These are phyloP conservation scores for Zoysia pacifica DNA, from an alignment of 176 grass and related monocot species.

Conservation along the genomic window DNA sequence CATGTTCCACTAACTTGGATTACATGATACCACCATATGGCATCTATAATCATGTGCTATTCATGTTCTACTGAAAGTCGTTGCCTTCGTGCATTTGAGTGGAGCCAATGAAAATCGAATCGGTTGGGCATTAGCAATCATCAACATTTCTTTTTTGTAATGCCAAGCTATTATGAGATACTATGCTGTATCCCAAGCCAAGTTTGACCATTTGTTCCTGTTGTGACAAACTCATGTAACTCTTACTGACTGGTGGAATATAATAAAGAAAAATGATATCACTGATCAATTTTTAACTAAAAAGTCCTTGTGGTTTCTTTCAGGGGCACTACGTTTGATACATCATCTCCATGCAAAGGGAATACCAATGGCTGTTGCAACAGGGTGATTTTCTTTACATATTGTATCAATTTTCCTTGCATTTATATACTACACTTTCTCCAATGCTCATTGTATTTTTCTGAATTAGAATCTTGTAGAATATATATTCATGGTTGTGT, in stretches of 20 bases:
- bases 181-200: not conserved
- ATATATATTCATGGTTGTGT: not conserved
- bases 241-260: not conserved
- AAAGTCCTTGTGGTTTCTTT: not conserved
- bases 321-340: slow-evolving; percentile 69
- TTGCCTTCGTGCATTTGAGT: not conserved
- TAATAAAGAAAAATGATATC: not conserved
- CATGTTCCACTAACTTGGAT: not conserved
- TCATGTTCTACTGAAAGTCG: not conserved
- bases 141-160: not conserved
- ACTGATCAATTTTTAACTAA: not conserved
- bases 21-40: not conserved
- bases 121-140: not conserved
- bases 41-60: not conserved
- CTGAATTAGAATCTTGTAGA: slow-evolving; percentile 5
- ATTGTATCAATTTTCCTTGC: not conserved
- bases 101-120: not conserved
- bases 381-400: slow-evolving; percentile 54
- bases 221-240: not conserved
- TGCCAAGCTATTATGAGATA: not conserved
- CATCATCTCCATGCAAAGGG: slow-evolving; percentile 73
- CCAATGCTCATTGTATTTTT: not conserved
- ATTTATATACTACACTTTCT: slow-evolving; percentile 4
- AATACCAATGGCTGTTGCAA: slow-evolving; percentile 81
- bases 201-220: not conserved